Evolutionary conservation across 1,139 yeast species (phyloP).

Genomic region (Geotrichum cucujoidarum): DNA sequence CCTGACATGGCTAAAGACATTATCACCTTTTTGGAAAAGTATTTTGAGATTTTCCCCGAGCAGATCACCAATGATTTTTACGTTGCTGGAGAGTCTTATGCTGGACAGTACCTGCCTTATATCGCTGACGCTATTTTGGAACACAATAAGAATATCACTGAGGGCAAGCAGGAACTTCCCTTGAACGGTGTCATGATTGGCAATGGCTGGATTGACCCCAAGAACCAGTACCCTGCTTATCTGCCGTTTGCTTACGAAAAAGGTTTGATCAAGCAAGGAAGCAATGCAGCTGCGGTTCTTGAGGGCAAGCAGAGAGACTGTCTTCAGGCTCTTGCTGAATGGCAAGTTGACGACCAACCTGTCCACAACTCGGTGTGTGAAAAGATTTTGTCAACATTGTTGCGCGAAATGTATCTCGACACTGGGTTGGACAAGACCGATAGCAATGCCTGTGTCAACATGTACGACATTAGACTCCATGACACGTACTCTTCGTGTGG

Average conservation of each 20-base stretch:
- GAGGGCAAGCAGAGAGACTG: slow-evolving; percentile 34
- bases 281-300: slow-evolving; percentile 31
- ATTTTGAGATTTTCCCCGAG: slow-evolving; percentile 69
- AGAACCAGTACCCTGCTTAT: slow-evolving; percentile 74
- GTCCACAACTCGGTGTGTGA: slow-evolving; percentile 34
- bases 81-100: slow-evolving; percentile 93
- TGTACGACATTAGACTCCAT: slow-evolving; percentile 69
- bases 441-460: slow-evolving; percentile 56
- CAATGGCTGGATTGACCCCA: slow-evolving; percentile 96
- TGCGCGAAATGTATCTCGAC: slow-evolving; percentile 23
- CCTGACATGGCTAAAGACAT: slow-evolving; percentile 54
- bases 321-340: slow-evolving; percentile 31
- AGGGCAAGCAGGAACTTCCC: slow-evolving; percentile 34
- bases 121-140: slow-evolving; percentile 61
- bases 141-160: slow-evolving; percentile 39
- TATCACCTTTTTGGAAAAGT: slow-evolving; percentile 58
- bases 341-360: slow-evolving; percentile 21
- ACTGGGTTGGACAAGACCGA: slow-evolving; percentile 22
- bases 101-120: slow-evolving; percentile 95
- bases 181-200: slow-evolving; percentile 76
- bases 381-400: slow-evolving; percentile 25
- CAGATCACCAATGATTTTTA: slow-evolving; percentile 60
- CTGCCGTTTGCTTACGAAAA: slow-evolving; percentile 64
- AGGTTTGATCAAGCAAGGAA: slow-evolving; percentile 46
- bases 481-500: slow-evolving; percentile 88